phyloP scores from a whole-genome alignment of 192 early-diverging fungal species.

The Podila epigama region DNA sequence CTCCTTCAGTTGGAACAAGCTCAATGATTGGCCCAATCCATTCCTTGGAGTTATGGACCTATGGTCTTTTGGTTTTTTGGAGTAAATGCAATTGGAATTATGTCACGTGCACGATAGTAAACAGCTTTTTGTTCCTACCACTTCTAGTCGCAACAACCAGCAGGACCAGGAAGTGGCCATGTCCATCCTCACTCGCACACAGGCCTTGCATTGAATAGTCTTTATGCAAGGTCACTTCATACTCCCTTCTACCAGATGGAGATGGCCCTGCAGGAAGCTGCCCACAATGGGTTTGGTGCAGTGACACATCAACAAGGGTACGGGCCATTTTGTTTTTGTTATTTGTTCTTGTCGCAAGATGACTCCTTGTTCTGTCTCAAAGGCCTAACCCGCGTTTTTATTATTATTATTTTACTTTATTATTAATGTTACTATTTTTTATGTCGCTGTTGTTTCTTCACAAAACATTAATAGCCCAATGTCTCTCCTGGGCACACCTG shows the following conservation, averaged over 20 bases:
- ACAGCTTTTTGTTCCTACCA: background rate
- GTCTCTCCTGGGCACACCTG: conserved; percentile 13
- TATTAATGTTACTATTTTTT: background rate
- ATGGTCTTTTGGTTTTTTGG: conserved; percentile 41
- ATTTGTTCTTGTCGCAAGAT: background rate
- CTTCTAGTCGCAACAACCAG: background rate
- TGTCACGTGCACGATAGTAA: background rate
- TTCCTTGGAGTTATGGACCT: conserved; percentile 8
- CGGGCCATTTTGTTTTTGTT: background rate
- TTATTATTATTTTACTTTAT: background rate
- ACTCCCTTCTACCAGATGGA: conserved; percentile 44
- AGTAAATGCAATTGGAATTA: too few species aligned
- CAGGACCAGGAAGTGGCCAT: conserved; percentile 10
- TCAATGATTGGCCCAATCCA: background rate
- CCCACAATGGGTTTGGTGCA: conserved; percentile 15
- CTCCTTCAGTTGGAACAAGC: too few species aligned
- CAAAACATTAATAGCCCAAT: background rate
- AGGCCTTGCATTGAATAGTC: conserved; percentile 21
- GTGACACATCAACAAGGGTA: background rate
- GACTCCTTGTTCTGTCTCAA: background rate
- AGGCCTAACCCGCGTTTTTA: too few species aligned
- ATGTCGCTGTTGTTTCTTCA: background rate
- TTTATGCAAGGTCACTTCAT: conserved; percentile 42
- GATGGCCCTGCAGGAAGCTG: conserved; percentile 9
- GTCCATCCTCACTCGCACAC: conserved; percentile 16